Evolutionary conservation across 768 basidiomycete genomes (phyloP).

Genomic region (Hortiboletus campestris): DNA sequence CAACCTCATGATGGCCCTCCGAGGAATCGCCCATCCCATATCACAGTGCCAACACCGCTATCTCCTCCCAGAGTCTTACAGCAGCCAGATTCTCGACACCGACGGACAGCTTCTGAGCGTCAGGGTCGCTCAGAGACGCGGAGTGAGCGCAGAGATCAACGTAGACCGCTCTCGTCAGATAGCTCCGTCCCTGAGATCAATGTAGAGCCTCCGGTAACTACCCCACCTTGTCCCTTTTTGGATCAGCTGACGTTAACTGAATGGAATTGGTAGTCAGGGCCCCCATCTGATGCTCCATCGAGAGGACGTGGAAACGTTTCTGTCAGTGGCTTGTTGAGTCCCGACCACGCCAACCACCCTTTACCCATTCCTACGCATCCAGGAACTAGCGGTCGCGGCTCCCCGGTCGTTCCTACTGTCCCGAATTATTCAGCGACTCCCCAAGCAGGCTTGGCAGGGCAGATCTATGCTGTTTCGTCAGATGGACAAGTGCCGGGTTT

Average conservation of each 20-base stretch:
- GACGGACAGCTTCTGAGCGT: constrained; percentile 23
- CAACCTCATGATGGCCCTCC: constrained; percentile 7
- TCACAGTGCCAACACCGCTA: constrained; percentile 27
- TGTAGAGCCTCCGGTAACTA: constrained; percentile 31
- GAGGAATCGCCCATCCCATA: constrained; percentile 17
- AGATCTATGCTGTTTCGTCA: constrained; percentile 7
- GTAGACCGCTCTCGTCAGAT: constrained; percentile 29
- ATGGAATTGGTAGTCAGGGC: constrained; percentile 25
- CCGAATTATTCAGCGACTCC: constrained; percentile 12
- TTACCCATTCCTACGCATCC: constrained; percentile 24
- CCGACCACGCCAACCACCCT: constrained; percentile 31
- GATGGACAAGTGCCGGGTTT: constrained; percentile 16
- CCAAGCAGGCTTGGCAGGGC: constrained; percentile 11
- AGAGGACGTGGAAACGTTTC: constrained; percentile 17
- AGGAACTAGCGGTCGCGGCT: constrained; percentile 8
- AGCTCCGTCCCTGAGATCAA: constrained; percentile 35
- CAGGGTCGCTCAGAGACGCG: constrained; percentile 24
- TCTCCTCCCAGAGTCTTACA: constrained; percentile 24
- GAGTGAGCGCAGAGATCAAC: constrained; percentile 19
- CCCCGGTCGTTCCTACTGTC: constrained; percentile 12
- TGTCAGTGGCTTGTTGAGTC: constrained; percentile 25
- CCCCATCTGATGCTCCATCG: constrained; percentile 34
- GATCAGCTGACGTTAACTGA: constrained; percentile 13
- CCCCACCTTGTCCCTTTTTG: constrained; percentile 3
- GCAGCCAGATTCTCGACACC: constrained; percentile 12